phyloP scores from a whole-genome alignment of 106 monocot genomes.

The Alisma plantagoaquatica region DNA sequence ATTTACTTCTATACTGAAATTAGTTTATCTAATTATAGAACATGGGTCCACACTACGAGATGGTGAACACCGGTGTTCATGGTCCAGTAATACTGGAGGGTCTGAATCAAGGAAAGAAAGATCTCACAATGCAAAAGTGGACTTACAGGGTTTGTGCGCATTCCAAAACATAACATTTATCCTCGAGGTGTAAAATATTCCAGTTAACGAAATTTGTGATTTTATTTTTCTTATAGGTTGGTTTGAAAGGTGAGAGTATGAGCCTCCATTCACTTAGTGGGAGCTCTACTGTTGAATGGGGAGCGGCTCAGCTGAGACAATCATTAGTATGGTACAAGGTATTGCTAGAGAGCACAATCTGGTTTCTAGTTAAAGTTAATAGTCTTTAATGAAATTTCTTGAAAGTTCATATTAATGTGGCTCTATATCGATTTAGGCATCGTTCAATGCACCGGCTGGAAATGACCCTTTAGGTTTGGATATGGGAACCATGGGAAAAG shows the following conservation, averaged over 20 bases:
- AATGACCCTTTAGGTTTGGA: slow-evolving; percentile 66
- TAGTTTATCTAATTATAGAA: too few relatives aligned
- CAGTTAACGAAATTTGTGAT: background rate
- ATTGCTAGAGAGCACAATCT: too few relatives aligned
- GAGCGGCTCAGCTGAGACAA: slow-evolving; percentile 28
- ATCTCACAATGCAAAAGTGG: slow-evolving; percentile 48
- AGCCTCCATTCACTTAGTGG: slow-evolving; percentile 50
- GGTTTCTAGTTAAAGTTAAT: too few relatives aligned
- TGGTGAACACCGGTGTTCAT: slow-evolving; percentile 64
- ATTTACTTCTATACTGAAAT: background rate
- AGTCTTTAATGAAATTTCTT: too few relatives aligned
- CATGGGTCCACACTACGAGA: slow-evolving; percentile 54
- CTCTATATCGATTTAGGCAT: too few relatives aligned
- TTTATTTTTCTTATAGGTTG: slow-evolving; percentile 29
- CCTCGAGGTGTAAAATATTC: background rate
- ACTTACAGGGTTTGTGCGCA: slow-evolving; percentile 21
- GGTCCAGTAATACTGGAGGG: slow-evolving; percentile 57
- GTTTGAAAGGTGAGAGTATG: slow-evolving; percentile 55
- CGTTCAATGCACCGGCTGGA: slow-evolving; percentile 68
- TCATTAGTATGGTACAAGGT: slow-evolving; percentile 79
- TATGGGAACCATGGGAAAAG: slow-evolving; percentile 87
- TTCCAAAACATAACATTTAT: background rate
- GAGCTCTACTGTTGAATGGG: slow-evolving; percentile 58
- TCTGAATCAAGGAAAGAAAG: slow-evolving; percentile 46
- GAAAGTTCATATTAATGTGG: too few relatives aligned